Evolutionary conservation across 768 basidiomycete species (phyloP).

Genomic region (Lactarius vividus): DNA sequence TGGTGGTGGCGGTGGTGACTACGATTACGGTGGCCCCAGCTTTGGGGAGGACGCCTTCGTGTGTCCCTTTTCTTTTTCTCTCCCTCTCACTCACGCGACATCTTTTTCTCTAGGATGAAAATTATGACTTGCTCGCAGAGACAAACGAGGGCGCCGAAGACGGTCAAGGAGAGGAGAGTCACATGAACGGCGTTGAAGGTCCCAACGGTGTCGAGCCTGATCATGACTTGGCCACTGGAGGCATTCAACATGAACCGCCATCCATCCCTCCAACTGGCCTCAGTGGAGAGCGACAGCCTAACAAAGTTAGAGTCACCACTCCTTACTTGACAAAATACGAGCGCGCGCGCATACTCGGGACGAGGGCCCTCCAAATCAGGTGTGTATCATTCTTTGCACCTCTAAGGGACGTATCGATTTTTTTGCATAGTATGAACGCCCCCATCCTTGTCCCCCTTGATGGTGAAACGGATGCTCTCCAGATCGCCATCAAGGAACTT

Average conservation of each 20-base stretch:
- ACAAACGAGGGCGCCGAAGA: slow-evolving; percentile 42
- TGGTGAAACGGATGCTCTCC: slow-evolving; percentile 97
- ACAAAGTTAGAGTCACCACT: slow-evolving; percentile 90
- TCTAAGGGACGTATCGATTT: slow-evolving; percentile 6
- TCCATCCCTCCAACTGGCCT: slow-evolving; percentile 42
- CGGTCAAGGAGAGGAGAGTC: slow-evolving; percentile 40
- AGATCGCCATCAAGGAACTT: slow-evolving; percentile 99
- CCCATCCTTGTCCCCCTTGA: slow-evolving; percentile 97
- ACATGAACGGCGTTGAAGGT: slow-evolving; percentile 47
- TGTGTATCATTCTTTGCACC: slow-evolving; percentile 36
- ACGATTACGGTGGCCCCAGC: slow-evolving; percentile 62
- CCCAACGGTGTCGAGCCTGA: slow-evolving; percentile 59
- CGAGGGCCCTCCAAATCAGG: slow-evolving; percentile 97
- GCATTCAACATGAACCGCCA: slow-evolving; percentile 41
- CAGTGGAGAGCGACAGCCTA: slow-evolving; percentile 80
- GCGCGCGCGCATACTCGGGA: slow-evolving; percentile 93
- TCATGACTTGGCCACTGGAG: slow-evolving; percentile 61
- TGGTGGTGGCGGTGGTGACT: slow-evolving; percentile 49
- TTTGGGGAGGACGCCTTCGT: slow-evolving; percentile 71
- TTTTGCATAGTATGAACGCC: slow-evolving; percentile 84
- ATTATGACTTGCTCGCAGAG: slow-evolving; percentile 62
- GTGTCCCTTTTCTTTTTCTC: slow-evolving; percentile 39
- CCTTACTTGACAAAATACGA: slow-evolving; percentile 99
- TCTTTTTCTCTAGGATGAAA: slow-evolving; percentile 54
- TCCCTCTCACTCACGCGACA: slow-evolving; percentile 11